Base-by-base conservation (phyloP, 495 filamentous ascomycete genomes). In the Penicillium parvum region DNA sequence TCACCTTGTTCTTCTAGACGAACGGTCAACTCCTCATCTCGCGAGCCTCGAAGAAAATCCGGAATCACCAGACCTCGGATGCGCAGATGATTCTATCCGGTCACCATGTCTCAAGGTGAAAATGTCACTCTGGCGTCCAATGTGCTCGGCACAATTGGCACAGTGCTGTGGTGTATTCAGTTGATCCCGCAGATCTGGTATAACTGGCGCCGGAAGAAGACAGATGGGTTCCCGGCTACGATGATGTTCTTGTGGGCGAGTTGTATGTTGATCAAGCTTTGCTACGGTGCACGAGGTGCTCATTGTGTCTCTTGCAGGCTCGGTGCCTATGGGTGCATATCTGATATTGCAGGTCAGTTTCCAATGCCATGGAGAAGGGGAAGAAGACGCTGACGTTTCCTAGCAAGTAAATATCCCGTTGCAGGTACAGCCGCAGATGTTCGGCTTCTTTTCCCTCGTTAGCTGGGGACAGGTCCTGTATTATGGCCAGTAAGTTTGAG, bases 231-330 rank as follows among this genome's bases (percentile, higher is more conserved):
- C 1, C 85, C 85, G 4, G 77, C 73, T 0, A 47, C 66, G 11
- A 90, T 90, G 85, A 82, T 87, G 76, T 79, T 88, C 40, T 58
- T 88, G 2, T 89, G 85, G 84, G 81, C 81, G 16, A 56, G 74
- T 21, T 83, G 82, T 85, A 58, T 40, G 75, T 55, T n/a, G n/a
- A n/a, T n/a, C n/a, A 25, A 17, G 1, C 3, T 7, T 4, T 29
- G 12, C 0, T 0, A 28, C 16, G 25, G 27, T 42, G n/a, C 18
- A 28, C 7, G 18, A 34, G 12, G 9, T 40, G 19, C 26, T 50
- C n/a, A 11, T 14, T 12, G 11, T 22, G 11, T 23, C 23, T 29
- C 12, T 8, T 45, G 30, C 30, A 75, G 69, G 69, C 28, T 65
- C 66, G 10, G 69, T 77, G 16, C 75, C 75, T 4, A 77, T 79